These are phyloP conservation scores for Lactarius evosmus DNA, from an alignment of 768 basidiomycete species.

Conservation along the genomic window DNA sequence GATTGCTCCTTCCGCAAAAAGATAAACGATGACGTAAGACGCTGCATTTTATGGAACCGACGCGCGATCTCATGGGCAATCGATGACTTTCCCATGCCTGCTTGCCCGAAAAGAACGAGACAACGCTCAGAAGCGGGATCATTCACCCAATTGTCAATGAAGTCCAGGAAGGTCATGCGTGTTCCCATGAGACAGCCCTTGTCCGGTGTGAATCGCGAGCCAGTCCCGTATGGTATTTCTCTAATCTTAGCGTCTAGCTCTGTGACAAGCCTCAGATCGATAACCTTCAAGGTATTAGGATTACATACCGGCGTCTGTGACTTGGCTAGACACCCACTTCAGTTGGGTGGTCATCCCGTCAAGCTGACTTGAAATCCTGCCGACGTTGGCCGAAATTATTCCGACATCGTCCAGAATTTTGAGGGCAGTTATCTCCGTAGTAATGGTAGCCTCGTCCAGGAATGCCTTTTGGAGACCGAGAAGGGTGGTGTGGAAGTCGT, in stretches of 20 bases:
- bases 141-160: neutral
- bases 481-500: too few species aligned
- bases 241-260: neutral
- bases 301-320: neutral
- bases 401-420: neutral
- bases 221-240: neutral
- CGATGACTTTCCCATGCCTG: neutral
- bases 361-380: neutral
- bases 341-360: neutral
- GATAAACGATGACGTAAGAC: neutral
- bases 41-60: neutral
- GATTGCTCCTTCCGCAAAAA: slow-evolving; percentile 5
- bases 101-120: slow-evolving; percentile 5
- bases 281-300: neutral
- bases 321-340: neutral
- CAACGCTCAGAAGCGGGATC: neutral
- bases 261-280: neutral
- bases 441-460: too few species aligned
- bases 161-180: neutral
- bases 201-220: neutral
- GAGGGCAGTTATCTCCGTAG: neutral
- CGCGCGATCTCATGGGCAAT: neutral
- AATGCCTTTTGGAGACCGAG: too few species aligned
- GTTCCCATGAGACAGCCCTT: neutral
- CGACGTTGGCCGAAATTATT: neutral